Evolutionary conservation across 345 rosid species (phyloP).

Genomic region (Turritis glabra): DNA sequence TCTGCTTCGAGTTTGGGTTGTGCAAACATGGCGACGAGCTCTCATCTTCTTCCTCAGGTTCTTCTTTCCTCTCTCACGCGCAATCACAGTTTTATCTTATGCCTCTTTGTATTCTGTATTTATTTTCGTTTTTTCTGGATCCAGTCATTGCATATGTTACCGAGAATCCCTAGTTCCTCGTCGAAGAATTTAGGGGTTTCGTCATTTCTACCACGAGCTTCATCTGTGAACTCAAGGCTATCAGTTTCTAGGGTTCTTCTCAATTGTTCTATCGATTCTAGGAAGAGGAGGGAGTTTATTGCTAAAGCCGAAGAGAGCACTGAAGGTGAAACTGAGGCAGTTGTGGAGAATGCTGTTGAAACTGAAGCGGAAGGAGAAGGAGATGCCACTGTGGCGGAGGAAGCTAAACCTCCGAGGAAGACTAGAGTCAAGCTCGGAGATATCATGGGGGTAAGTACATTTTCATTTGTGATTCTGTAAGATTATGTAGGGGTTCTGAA

Average conservation of each 20-base stretch:
- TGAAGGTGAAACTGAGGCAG: conserved; percentile 44
- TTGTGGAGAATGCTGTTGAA: conserved; percentile 36
- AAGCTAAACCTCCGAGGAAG: conserved; percentile 43
- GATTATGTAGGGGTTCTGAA: not conserved
- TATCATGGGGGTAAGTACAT: conserved; percentile 30
- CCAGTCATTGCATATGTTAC: conserved; percentile 56
- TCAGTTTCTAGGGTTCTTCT: conserved; percentile 38
- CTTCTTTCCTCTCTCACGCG: not conserved
- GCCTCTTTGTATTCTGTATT: not conserved
- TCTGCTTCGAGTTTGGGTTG: conserved; percentile 13
- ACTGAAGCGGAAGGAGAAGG: conserved; percentile 29
- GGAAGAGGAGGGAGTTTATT: conserved; percentile 46
- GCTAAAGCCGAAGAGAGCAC: conserved; percentile 58
- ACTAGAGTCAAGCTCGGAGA: conserved; percentile 34
- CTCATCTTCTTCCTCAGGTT: conserved; percentile 73
- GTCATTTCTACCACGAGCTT: conserved; percentile 36
- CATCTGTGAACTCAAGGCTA: conserved; percentile 28
- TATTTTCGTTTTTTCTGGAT: not conserved
- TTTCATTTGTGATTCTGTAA: not conserved
- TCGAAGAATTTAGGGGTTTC: conserved; percentile 51
- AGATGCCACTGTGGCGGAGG: conserved; percentile 39
- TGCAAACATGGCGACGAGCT: conserved; percentile 46
- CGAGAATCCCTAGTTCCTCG: conserved; percentile 44
- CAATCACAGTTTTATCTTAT: not conserved
- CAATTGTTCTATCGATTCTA: conserved; percentile 32